Evolutionary conservation across 2,329 filamentous ascomycete species (phyloP), one percentile per base, ranked within the genome.

Genomic region (Arthrobotrys entomopaga): DNA sequence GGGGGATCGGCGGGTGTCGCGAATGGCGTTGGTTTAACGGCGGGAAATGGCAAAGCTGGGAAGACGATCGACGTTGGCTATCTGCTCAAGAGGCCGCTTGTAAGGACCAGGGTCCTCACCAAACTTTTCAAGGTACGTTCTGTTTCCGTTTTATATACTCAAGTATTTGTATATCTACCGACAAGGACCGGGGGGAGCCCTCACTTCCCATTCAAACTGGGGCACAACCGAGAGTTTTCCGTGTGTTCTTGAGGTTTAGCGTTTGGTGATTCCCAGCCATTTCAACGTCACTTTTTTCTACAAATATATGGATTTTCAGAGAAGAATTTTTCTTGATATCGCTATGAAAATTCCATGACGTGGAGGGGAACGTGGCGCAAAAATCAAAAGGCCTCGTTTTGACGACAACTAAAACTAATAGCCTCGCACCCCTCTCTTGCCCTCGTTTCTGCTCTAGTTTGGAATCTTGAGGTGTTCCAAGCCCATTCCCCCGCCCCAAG

Each of bases 41-140:
- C 64, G 16, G 61, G 48, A 34, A 59, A 48, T 20, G 58, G 54
- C 7, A 69, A 59, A 46, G 67, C 46, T 49, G 95, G 94, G 11
- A 92, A 97, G 81, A 88, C 92, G 59, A 93, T 97, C 7, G 95
- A 98, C 80, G 95, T 99, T 54, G 93, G 93, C 6, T 96, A 95
- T 81, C 85, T 99, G 52, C 84, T 99, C 60, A 97, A 96, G 82
- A 86, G 94, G 63, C 95, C 95, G 0, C 83, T 99, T 48, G 89
- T 97, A 20, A 88, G 95, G 53, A 84, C 97, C 74, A 97, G 97
- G 81, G 91, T 93, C 81, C 87, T 99, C 75, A 85, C 89, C 49
- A 97, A 93, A 81, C 90, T 92, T 42, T 88, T 96, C 79, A 92
- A 90, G 83, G 90, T 89, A 82, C 50, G 63, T 65, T 24, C 46